A percentile compares a stretch with the other conserved stretches of the same genome.
Evolutionary conservation across 805 yeast genomes (phyloP).

Genomic region (Saccharomycopsis babjevae): DNA sequence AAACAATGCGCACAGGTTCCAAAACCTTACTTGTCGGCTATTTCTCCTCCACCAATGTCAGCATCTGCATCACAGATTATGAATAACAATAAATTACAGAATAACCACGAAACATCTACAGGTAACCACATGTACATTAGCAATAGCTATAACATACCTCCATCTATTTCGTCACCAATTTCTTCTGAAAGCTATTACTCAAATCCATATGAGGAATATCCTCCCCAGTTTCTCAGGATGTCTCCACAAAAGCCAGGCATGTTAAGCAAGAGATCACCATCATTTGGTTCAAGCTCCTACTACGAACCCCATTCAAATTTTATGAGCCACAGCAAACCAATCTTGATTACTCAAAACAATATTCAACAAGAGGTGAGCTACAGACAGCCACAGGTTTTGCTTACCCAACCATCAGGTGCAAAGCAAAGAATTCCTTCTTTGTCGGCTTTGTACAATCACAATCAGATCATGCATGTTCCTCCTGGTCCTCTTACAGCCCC

Average conservation of each 20-base stretch:
- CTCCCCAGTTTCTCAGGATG: background rate
- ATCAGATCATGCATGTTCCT: background rate
- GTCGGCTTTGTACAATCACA: background rate
- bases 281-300: background rate
- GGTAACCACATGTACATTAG: background rate
- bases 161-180: background rate
- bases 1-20: background rate
- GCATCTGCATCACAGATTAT: background rate
- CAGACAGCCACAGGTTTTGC: background rate
- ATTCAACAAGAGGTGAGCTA: background rate
- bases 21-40: background rate
- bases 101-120: background rate
- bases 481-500: background rate
- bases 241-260: background rate
- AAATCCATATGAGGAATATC: background rate
- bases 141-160: background rate
- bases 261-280: background rate
- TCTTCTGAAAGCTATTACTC: background rate
- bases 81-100: background rate
- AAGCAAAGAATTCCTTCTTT: background rate
- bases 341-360: background rate
- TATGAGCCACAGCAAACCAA: background rate
- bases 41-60: background rate
- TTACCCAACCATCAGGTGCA: background rate
- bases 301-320: background rate